These are phyloP conservation scores for Peniophora sp. DNA, from an alignment of 1,284 basidiomycete genomes.

Conservation along the genomic window DNA sequence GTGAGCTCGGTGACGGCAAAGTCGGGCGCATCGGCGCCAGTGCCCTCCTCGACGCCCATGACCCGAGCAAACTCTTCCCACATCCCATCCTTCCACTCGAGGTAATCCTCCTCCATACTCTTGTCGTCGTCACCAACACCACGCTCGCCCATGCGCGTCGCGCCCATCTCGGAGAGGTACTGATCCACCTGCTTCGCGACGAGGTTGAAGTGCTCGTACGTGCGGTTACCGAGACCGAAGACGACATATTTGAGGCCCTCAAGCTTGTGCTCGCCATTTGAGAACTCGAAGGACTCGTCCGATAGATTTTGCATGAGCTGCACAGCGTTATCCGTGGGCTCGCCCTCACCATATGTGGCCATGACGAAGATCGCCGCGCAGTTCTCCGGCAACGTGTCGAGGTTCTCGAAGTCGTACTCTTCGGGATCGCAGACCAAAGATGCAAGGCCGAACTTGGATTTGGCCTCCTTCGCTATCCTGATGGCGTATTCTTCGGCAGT, in stretches of 20 bases:
- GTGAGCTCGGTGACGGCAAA: slow-evolving; percentile 81
- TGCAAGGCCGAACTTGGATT: slow-evolving; percentile 87
- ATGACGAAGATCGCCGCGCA: slow-evolving; percentile 89
- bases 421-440: slow-evolving; percentile 94
- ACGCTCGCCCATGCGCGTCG: slow-evolving; percentile 78
- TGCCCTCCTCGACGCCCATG: slow-evolving; percentile 91
- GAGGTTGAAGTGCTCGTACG: slow-evolving; percentile 94
- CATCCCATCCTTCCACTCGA: slow-evolving; percentile 99
- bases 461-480: slow-evolving; percentile 89
- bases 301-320: slow-evolving; percentile 88
- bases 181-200: slow-evolving; percentile 80
- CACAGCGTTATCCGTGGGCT: slow-evolving; percentile 98
- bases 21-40: slow-evolving; percentile 92
- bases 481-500: slow-evolving; percentile 96
- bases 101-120: slow-evolving; percentile 99
- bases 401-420: slow-evolving; percentile 95
- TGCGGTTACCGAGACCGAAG: slow-evolving; percentile 92
- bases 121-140: slow-evolving; percentile 99
- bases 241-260: slow-evolving; percentile 91
- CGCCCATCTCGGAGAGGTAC: slow-evolving; percentile 75
- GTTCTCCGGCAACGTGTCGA: slow-evolving; percentile 86
- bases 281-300: slow-evolving; percentile 83
- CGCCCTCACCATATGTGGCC: slow-evolving; percentile 98
- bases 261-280: slow-evolving; percentile 70
- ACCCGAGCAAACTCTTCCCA: slow-evolving; percentile 81